Percentiles rank a stretch among this genome's conserved stretches.
Evolutionary conservation across 108 stramenopile genomes (phyloP).

Genomic region (Pseudonitzschia multistriata): DNA sequence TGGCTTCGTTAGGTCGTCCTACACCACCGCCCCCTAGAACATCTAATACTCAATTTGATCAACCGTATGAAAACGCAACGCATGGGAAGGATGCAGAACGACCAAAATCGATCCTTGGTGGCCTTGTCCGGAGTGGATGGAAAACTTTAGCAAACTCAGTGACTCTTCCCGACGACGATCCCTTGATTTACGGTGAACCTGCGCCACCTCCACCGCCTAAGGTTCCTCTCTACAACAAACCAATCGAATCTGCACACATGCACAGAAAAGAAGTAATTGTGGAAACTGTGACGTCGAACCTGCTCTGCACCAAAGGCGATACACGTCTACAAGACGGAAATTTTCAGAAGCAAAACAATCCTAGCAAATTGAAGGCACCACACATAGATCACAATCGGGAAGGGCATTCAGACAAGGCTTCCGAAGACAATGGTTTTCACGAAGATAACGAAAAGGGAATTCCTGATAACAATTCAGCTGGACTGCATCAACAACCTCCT

Average conservation of each 20-base stretch:
- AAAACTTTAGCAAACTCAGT: constrained; percentile 66
- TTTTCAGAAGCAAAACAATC: too few species aligned
- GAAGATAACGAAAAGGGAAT: too few species aligned
- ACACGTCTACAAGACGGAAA: neutral
- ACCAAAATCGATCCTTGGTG: constrained; percentile 74
- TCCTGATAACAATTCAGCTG: neutral
- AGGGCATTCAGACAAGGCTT: too few species aligned
- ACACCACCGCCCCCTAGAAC: constrained; percentile 8
- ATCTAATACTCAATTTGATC: neutral
- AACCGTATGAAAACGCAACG: neutral
- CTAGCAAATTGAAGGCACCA: too few species aligned
- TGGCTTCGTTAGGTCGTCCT: constrained; percentile 4
- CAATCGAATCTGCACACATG: neutral
- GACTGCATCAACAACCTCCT: neutral
- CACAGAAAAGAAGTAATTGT: constrained; percentile 23
- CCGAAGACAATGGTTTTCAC: too few species aligned
- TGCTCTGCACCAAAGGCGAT: neutral
- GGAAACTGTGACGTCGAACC: too few species aligned
- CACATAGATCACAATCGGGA: too few species aligned
- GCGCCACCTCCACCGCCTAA: constrained; percentile 8
- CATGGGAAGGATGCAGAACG: constrained; percentile 10
- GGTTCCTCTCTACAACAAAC: neutral
- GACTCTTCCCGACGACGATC: constrained; percentile 55
- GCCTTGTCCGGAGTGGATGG: constrained; percentile 64
- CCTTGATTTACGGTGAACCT: constrained; percentile 28